Evolutionary conservation across 2,329 filamentous ascomycete species (phyloP).

Genomic region (Didymella arachidicola): DNA sequence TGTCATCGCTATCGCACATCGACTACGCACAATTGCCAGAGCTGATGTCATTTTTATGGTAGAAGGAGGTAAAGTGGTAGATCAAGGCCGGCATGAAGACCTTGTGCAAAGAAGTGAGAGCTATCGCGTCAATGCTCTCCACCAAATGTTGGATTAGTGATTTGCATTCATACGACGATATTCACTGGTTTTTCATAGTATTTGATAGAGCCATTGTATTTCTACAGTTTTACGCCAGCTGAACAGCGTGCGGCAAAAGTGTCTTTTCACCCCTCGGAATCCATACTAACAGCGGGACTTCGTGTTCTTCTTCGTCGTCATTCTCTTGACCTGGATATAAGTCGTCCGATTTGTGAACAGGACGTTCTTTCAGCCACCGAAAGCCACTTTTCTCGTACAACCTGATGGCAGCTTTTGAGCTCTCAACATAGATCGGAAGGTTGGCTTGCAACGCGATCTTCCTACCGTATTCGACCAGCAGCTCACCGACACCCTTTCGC

Average conservation of each 20-base stretch:
- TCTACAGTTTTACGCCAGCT: slow-evolving; percentile 19
- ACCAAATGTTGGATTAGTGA: slow-evolving; percentile 55
- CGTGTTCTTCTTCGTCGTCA: slow-evolving; percentile 14
- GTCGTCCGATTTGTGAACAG: slow-evolving; percentile 51
- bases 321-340: slow-evolving; percentile 40
- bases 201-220: slow-evolving; percentile 1
- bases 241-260: slow-evolving; percentile 24
- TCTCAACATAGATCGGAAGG: slow-evolving; percentile 59
- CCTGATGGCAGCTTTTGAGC: slow-evolving; percentile 52
- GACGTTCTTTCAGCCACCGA: slow-evolving; percentile 50
- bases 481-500: slow-evolving; percentile 53
- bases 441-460: slow-evolving; percentile 44
- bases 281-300: slow-evolving; percentile 30
- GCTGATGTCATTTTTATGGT: slow-evolving; percentile 57
- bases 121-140: slow-evolving; percentile 60
- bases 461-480: slow-evolving; percentile 54
- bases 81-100: slow-evolving; percentile 59
- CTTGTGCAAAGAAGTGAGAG: slow-evolving; percentile 58
- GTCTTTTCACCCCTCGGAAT: slow-evolving; percentile 22
- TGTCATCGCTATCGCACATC: slow-evolving; percentile 56
- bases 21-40: slow-evolving; percentile 52
- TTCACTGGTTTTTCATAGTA: slow-evolving; percentile 7
- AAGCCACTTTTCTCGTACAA: slow-evolving; percentile 60
- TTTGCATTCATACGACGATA: background rate
- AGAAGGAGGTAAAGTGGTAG: slow-evolving; percentile 58